Percentiles rank a stretch among this genome's conserved stretches.
phyloP scores from a whole-genome alignment of 2,329 filamentous ascomycete genomes.

The Fusarium citri region DNA sequence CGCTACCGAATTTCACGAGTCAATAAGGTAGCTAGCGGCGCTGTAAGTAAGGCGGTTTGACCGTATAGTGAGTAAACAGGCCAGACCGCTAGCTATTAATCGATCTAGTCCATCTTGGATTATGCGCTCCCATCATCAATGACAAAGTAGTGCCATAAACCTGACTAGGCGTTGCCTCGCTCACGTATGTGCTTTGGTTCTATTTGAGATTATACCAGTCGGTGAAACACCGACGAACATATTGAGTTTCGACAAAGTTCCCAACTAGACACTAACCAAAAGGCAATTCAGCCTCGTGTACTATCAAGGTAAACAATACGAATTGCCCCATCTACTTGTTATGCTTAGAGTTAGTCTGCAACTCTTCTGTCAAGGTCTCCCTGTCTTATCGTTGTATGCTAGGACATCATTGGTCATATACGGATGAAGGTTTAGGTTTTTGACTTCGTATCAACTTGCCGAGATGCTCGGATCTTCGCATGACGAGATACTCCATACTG shows the following conservation, averaged over 20 bases:
- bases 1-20: too few species aligned
- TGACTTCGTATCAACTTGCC: not conserved
- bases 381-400: not conserved
- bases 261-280: not conserved
- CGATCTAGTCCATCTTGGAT: not conserved
- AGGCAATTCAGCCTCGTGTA: not conserved
- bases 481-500: not conserved
- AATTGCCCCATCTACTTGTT: not conserved
- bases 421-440: not conserved
- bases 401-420: not conserved
- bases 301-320: not conserved
- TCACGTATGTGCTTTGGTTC: not conserved
- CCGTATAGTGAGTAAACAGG: not conserved
- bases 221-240: not conserved
- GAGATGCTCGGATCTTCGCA: not conserved
- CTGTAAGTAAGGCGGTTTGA: not conserved
- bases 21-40: not conserved
- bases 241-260: not conserved
- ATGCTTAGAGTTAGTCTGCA: not conserved
- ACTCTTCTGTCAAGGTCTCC: not conserved
- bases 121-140: not conserved
- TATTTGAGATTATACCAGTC: not conserved
- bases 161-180: not conserved
- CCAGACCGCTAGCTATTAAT: too few species aligned
- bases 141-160: not conserved